These are phyloP conservation scores for Sugiyamaella xylanicola DNA, from an alignment of 1,139 yeast species.

Conservation along the genomic window DNA sequence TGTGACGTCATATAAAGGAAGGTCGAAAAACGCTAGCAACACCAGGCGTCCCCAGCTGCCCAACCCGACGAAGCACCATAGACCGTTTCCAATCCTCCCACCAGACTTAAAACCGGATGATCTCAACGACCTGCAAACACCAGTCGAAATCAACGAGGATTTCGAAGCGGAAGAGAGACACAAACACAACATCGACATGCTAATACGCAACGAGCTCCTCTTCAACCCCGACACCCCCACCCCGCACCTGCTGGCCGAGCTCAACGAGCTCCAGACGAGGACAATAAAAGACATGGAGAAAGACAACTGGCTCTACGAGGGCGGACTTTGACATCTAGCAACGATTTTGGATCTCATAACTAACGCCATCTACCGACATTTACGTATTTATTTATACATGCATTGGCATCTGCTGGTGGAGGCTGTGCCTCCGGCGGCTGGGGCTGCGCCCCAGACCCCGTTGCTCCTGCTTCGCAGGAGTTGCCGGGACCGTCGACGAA, in stretches of 20 bases:
- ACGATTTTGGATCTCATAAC: too few species aligned
- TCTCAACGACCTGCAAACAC: constrained; percentile 9
- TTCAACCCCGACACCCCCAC: neutral
- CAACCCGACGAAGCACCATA: neutral
- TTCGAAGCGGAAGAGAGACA: neutral
- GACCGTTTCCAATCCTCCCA: constrained; percentile 13
- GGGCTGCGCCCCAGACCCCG: neutral
- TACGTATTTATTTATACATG: neutral
- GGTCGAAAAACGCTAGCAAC: neutral
- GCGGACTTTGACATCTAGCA: constrained; percentile 6
- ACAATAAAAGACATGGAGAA: constrained; percentile 12
- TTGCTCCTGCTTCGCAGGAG: neutral
- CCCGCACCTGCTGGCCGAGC: neutral
- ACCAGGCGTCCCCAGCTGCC: constrained; percentile 5
- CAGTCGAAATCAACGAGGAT: constrained; percentile 6
- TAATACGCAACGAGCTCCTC: neutral
- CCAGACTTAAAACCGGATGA: constrained; percentile 6
- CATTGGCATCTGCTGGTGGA: neutral
- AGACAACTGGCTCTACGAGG: constrained; percentile 14
- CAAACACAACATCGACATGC: neutral
- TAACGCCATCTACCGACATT: neutral
- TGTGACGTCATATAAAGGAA: neutral
- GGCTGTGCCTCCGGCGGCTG: neutral
- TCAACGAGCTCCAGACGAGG: neutral
- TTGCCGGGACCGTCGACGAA: too few species aligned